phyloP scores from a whole-genome alignment of 2,329 filamentous ascomycete species.

The Calonectria crousiana region DNA sequence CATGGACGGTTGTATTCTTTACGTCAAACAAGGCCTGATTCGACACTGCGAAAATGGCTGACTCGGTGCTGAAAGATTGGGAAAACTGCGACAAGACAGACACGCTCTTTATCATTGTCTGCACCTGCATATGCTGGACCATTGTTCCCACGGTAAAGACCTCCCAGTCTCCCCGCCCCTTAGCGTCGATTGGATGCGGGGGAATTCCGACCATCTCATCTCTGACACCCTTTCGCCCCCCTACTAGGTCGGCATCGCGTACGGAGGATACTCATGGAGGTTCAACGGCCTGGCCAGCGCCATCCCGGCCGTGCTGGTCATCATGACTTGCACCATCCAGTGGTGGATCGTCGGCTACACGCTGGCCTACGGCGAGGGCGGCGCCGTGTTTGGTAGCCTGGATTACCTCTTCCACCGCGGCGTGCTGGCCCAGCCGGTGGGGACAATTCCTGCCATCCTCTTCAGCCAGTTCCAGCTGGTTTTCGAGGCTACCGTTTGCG shows the following conservation, averaged over 20 bases:
- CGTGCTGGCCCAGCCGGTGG: constrained; percentile 29
- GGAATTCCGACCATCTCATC: background rate
- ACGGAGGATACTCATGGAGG: constrained; percentile 32
- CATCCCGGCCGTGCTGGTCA: constrained; percentile 30
- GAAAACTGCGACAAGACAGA: constrained; percentile 31
- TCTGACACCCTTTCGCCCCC: constrained; percentile 5
- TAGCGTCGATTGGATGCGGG: background rate
- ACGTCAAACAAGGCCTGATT: background rate
- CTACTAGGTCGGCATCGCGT: constrained; percentile 28
- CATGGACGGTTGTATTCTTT: background rate
- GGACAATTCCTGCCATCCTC: constrained; percentile 30
- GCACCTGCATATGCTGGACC: constrained; percentile 35
- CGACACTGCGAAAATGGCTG: constrained; percentile 11
- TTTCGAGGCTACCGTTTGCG: constrained; percentile 34
- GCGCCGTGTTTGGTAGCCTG: constrained; percentile 22
- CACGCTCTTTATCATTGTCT: constrained; percentile 33
- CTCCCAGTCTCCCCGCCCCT: background rate
- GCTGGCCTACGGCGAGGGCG: constrained; percentile 33
- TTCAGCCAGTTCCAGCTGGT: constrained; percentile 36
- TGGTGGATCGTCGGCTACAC: constrained; percentile 35
- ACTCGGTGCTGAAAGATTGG: constrained; percentile 32
- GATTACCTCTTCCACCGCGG: constrained; percentile 30
- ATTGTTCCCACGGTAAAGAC: constrained; percentile 30
- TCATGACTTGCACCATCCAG: constrained; percentile 32
- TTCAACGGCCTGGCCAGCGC: constrained; percentile 30